These are phyloP conservation scores for Polyporus arcularius DNA, from an alignment of 768 basidiomycete species.

Conservation along the genomic window DNA sequence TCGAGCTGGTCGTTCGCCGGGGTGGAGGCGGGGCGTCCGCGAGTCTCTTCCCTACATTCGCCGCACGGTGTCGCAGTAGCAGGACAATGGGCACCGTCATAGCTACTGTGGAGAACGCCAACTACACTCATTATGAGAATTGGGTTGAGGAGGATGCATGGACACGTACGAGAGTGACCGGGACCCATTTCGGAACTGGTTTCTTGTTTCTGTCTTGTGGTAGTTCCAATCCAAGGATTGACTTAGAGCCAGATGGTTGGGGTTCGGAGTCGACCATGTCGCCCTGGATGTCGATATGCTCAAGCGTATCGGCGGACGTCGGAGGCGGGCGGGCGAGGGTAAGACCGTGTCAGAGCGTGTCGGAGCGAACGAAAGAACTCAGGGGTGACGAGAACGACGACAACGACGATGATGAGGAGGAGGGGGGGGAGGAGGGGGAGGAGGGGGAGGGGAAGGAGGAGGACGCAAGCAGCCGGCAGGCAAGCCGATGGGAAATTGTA, in stretches of 20 bases:
- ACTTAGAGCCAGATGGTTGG: background rate
- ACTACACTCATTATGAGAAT: constrained; percentile 17
- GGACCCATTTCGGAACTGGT: constrained; percentile 32
- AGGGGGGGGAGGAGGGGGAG: no score
- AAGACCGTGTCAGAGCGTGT: no score
- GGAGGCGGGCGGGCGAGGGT: no score
- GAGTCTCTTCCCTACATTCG: constrained; percentile 14
- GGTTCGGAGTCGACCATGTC: background rate
- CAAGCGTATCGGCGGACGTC: no score
- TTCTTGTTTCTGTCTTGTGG: constrained; percentile 7
- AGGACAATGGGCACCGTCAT: constrained; percentile 32
- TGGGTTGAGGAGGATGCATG: background rate
- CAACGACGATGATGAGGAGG: no score
- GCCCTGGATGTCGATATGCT: no score
- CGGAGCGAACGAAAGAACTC: no score
- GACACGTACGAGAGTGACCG: constrained; percentile 31
- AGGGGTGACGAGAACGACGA: no score
- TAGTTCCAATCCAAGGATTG: constrained; percentile 1
- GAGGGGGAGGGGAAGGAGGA: no score
- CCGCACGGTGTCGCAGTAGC: constrained; percentile 28
- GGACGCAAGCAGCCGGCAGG: no score
- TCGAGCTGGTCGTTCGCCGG: constrained; percentile 10
- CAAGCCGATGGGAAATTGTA: no score
- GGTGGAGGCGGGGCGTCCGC: constrained; percentile 22
- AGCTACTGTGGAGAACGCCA: constrained; percentile 33